Base-by-base conservation (phyloP, 75 land plant species). In the Picea sitchensis region DNA sequence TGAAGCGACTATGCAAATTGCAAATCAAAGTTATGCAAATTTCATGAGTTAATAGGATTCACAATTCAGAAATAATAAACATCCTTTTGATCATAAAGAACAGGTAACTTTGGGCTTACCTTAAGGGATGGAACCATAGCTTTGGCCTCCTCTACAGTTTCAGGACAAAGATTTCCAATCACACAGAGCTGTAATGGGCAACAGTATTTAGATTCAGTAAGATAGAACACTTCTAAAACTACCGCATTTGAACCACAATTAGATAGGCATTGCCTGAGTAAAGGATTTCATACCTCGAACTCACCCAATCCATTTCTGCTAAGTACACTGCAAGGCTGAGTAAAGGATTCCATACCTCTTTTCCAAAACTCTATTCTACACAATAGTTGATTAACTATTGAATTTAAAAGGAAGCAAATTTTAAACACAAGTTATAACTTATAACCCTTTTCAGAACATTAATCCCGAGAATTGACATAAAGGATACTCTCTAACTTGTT, bases 401-500 rank as follows among this genome's bases (percentile, higher is more conserved):
- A 2, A 75, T 57, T 14, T 56, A 54, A 23, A 12, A 41, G 34
- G 26, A 4, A 5, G 57, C 11, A 26, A 26, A 57, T 75, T 5
- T 57, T n/a, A 75, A 23, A 26, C 23, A 14, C 30, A 26, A 51
- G 51, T 21, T 26, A 73, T 23, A 5, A 1, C 59, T 21, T 26
- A 73, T 23, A 5, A 1, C 59, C 58, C 26, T 56, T 61, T 61
- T 47, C 1, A 47, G 54, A 47, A 47, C 54, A 6, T 7, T 47
- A 47, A 47, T 47, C 8, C 9, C 8, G 7, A 47, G 8, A 8
- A 7, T 47, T 47, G 54, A 8, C 20, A 61, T 3, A 81, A 63
- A 85, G 95, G 93, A 94, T 95, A 95, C 96, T 96, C 98, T 87
- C 98, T 80, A 61, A 96, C 98, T 96, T 96, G 96, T 81, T 88